Percentiles rank a stretch among this genome's conserved stretches.
These are phyloP conservation scores for Lentinus brumalis DNA, from an alignment of 768 basidiomycete genomes.

Conservation along the genomic window DNA sequence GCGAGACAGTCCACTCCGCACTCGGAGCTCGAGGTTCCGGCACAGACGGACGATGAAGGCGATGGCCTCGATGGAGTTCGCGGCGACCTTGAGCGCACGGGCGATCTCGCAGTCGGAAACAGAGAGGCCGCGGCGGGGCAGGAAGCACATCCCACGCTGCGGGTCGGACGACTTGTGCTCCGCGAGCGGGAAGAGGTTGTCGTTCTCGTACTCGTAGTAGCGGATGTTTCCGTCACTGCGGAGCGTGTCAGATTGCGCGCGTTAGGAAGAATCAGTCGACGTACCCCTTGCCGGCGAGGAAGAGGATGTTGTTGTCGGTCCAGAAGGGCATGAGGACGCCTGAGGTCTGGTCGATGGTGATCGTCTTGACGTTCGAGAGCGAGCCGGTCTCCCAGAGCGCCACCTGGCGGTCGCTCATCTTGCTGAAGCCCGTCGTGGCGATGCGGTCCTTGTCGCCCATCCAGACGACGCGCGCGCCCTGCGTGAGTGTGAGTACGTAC, in stretches of 20 bases:
- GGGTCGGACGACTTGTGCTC: conserved; percentile 92
- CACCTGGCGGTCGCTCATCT: conserved; percentile 93
- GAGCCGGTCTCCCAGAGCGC: conserved; percentile 86
- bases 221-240: conserved; percentile 92
- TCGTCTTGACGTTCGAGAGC: conserved; percentile 74
- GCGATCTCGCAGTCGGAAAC: conserved; percentile 95
- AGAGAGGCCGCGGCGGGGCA: conserved; percentile 88
- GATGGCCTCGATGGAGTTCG: conserved; percentile 80
- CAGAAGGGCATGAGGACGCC: conserved; percentile 99
- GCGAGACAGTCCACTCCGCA: no score
- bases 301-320: conserved; percentile 89
- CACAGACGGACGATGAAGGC: conserved; percentile 97
- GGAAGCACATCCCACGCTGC: conserved; percentile 96
- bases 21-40: no score
- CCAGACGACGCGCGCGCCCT: conserved; percentile 85
- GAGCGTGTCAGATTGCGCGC: conserved; percentile 14
- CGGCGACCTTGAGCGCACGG: conserved; percentile 86
- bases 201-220: conserved; percentile 95
- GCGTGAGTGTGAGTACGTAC: no score
- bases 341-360: conserved; percentile 83
- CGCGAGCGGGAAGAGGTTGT: conserved; percentile 70
- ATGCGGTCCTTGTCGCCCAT: conserved; percentile 88
- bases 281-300: conserved; percentile 90
- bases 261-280: conserved; percentile 21
- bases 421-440: conserved; percentile 95